Base-by-base conservation (phyloP, 495 filamentous ascomycete species). In the Tetracladium setigerum region DNA sequence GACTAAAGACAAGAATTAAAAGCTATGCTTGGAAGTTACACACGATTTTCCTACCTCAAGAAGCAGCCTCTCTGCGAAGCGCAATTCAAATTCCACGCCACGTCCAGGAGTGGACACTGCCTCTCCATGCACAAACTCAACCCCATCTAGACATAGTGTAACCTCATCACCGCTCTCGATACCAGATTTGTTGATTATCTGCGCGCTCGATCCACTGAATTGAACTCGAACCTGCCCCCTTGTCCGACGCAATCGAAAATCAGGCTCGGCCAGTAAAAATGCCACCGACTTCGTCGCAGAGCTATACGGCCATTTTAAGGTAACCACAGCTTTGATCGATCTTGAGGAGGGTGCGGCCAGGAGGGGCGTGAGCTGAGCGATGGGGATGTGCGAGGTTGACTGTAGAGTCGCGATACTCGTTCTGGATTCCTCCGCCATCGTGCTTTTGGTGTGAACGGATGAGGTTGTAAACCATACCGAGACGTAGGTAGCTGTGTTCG, bases 251-350 rank as follows among this genome's bases (percentile, higher is more conserved):
- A 95, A 77, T 34, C 87, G 83, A 56, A 92, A 86, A 57, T 98
- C 90, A 18, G 84, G 81, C 46, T 96, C 92, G 10, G 84, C 84
- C 4, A 95, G 73, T 2, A 89, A 75, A 27, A 98, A 76, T 41
- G 87, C 81, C 52, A 87, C 67, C 9, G 79, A 81, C 33, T 73
- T 71, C 6, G 74, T 82, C 12, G 86, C 83, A 5, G 81, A 82
- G 30, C 85, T 95, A 63, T 86, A 98, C 0, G 92, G 92, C 91
- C 92, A 96, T 38, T 89, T 78, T 14, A 98, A 79, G 5, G 85
- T 87, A 30, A 95, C 81, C 1, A 87, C 71, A 12, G 82, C 89
- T 42, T 68, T 64, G 22, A 89, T 67, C n/a, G 54, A 53, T 32
- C 46, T 46, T 10, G 55, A 42, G n/a, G 52, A 43, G 1, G 49